Evolutionary conservation across 1,284 basidiomycete genomes (phyloP).

Genomic region (Austroboletus novae-zelandiae): DNA sequence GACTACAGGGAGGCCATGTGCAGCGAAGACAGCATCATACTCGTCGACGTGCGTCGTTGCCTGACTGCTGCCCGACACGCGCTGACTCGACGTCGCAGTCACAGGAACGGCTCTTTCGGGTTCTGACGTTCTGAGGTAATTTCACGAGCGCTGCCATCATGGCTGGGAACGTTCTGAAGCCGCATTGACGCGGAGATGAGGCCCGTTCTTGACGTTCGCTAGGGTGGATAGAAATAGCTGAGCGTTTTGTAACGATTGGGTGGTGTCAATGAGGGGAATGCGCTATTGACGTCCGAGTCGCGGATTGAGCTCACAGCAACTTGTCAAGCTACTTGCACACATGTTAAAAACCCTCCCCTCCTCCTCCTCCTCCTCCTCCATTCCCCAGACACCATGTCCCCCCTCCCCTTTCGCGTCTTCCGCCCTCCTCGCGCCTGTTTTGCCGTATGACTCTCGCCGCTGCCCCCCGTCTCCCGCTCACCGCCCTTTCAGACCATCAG

Average conservation of each 20-base stretch:
- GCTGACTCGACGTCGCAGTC: conserved; percentile 12
- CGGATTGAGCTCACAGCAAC: conserved; percentile 31
- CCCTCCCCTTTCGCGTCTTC: background rate
- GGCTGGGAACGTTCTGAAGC: conserved; percentile 4
- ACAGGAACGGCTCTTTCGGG: conserved; percentile 24
- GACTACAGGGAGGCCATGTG: conserved; percentile 42
- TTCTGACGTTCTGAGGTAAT: conserved; percentile 21
- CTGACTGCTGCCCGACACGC: background rate
- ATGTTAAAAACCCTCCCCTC: conserved; percentile 11
- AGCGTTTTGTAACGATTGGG: background rate
- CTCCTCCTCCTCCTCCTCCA: background rate
- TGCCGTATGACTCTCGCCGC: conserved; percentile 43
- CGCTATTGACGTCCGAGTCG: conserved; percentile 28
- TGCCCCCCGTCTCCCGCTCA: conserved; percentile 3
- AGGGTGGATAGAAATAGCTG: background rate
- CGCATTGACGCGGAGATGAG: background rate
- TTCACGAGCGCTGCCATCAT: too few relatives aligned
- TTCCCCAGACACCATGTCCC: background rate
- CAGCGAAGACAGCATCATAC: conserved; percentile 52
- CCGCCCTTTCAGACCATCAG: conserved; percentile 44
- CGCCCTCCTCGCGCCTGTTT: conserved; percentile 49
- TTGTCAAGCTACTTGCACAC: conserved; percentile 4
- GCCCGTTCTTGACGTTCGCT: background rate
- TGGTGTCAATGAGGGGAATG: conserved; percentile 21
- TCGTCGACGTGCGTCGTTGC: conserved; percentile 44